These are phyloP conservation scores for Aureobasidium leucospermi DNA, from an alignment of 2,329 filamentous ascomycete genomes.

Conservation along the genomic window DNA sequence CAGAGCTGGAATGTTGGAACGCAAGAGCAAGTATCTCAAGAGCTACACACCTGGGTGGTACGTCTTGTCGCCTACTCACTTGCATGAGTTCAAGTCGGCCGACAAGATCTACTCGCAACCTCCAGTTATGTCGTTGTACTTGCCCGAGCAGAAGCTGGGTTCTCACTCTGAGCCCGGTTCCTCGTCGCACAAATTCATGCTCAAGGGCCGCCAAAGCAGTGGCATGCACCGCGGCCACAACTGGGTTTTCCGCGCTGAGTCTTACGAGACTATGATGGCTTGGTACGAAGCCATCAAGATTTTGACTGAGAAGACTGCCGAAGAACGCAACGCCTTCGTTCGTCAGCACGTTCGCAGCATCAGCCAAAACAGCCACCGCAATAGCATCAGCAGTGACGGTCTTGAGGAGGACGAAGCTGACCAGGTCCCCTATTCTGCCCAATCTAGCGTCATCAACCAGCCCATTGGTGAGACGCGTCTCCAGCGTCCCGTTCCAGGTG, in stretches of 20 bases:
- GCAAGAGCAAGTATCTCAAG: constrained; percentile 98
- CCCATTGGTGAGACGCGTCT: constrained; percentile 36
- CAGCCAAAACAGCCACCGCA: constrained; percentile 53
- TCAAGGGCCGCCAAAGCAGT: constrained; percentile 92
- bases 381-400: constrained; percentile 55
- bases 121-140: constrained; percentile 91
- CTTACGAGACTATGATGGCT: constrained; percentile 89
- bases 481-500: constrained; percentile 79
- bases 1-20: constrained; percentile 81
- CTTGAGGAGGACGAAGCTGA: constrained; percentile 71
- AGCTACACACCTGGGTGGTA: constrained; percentile 97
- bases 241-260: constrained; percentile 62
- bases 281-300: constrained; percentile 93
- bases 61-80: constrained; percentile 88
- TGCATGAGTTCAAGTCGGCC: constrained; percentile 98
- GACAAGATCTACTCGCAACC: constrained; percentile 75
- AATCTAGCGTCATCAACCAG: constrained; percentile 30
- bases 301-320: constrained; percentile 79
- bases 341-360: constrained; percentile 71
- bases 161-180: constrained; percentile 78
- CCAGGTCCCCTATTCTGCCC: constrained; percentile 56
- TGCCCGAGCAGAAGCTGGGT: constrained; percentile 90
- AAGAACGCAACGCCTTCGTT: constrained; percentile 83
- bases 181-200: constrained; percentile 92
- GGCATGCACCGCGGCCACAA: constrained; percentile 75